Percentiles rank a stretch among this genome's conserved stretches.
Evolutionary conservation across 2,329 filamentous ascomycete species (phyloP).

Genomic region (Pseudogymnoascus sp.): DNA sequence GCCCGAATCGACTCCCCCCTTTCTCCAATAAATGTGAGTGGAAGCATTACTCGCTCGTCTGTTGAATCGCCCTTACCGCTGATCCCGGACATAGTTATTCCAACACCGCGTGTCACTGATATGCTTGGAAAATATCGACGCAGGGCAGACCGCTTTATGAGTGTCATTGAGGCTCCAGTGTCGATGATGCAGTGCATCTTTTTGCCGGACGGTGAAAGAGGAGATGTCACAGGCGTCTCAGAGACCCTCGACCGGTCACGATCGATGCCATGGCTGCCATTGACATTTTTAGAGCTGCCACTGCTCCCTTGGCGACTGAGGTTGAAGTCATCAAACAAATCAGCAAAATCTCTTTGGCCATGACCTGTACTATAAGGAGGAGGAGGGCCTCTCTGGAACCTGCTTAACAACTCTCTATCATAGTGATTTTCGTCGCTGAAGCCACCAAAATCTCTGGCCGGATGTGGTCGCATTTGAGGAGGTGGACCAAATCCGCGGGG

Average conservation of each 20-base stretch:
- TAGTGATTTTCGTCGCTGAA: background rate
- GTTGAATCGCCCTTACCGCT: background rate
- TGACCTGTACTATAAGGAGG: background rate
- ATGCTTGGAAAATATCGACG: background rate
- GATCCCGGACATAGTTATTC: background rate
- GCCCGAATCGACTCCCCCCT: background rate
- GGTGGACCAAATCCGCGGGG: background rate
- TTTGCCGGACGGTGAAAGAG: background rate
- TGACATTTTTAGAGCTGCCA: background rate
- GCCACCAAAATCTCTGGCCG: background rate
- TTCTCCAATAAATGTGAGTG: background rate
- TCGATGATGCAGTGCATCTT: background rate
- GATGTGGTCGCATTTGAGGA: background rate
- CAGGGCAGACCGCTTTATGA: conserved; percentile 9
- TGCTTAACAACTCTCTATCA: background rate
- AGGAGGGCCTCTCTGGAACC: background rate
- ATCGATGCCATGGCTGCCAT: background rate
- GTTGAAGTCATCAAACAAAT: background rate
- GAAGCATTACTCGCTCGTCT: background rate
- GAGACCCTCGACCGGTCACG: background rate
- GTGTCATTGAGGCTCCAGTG: conserved; percentile 9
- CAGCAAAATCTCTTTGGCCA: background rate
- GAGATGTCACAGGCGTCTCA: background rate
- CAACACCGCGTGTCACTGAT: background rate
- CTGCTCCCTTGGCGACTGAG: background rate